A percentile compares a stretch with the other conserved stretches of the same genome.
phyloP scores from a whole-genome alignment of 495 filamentous ascomycete genomes.

The Penicillium canescens region DNA sequence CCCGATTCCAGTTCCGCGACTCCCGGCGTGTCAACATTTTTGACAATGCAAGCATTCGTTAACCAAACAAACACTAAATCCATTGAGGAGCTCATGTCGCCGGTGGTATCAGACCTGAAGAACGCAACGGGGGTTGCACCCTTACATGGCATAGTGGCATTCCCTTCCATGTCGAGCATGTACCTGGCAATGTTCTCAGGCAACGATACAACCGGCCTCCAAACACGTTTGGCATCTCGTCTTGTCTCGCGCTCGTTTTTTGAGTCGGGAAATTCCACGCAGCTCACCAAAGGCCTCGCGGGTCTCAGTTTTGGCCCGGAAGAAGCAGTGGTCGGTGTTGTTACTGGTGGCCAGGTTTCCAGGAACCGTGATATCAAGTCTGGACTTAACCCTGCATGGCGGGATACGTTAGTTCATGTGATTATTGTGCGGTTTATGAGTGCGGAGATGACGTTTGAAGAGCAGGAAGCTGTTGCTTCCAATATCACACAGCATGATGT shows the following conservation, averaged over 20 bases:
- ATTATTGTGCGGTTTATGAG: not conserved
- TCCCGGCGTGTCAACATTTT: not conserved
- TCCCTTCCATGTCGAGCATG: not conserved
- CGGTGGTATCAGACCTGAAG: not conserved
- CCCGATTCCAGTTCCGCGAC: not conserved
- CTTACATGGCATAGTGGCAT: not conserved
- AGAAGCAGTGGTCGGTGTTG: not conserved
- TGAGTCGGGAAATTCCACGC: not conserved
- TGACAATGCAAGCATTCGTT: not conserved
- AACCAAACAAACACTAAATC: conserved; percentile 3
- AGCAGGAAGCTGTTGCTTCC: not conserved
- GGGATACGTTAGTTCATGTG: not conserved
- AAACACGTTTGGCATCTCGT: not conserved
- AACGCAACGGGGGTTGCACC: not conserved
- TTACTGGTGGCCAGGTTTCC: not conserved
- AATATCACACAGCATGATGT: not conserved
- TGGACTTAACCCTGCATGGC: conserved; percentile 6
- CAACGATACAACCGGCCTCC: not conserved
- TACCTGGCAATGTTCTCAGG: not conserved
- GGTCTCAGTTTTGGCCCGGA: not conserved
- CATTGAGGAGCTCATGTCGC: not conserved
- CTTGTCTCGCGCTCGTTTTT: not conserved
- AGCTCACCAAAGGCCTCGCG: not conserved
- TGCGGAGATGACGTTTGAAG: not conserved
- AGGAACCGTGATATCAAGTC: not conserved